phyloP scores from a whole-genome alignment of 495 filamentous ascomycete species.

The Sabuloglossum arenarium region DNA sequence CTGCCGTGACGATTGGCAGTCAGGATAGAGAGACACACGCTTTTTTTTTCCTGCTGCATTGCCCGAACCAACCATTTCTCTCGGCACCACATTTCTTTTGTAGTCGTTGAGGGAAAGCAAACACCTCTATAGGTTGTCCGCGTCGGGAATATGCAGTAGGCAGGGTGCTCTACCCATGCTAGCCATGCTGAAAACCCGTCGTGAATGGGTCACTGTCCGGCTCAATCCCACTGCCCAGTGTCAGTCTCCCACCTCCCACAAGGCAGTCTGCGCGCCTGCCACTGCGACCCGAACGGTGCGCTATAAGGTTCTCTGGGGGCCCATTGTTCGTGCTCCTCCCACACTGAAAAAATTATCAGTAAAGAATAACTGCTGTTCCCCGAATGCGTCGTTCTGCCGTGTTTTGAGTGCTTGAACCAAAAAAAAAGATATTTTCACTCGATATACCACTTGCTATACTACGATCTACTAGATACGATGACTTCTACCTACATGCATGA shows the following conservation, averaged over 20 bases:
- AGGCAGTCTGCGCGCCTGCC: neutral
- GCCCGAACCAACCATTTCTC: neutral
- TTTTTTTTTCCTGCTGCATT: neutral
- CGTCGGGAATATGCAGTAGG: neutral
- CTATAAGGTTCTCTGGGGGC: neutral
- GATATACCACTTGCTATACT: neutral
- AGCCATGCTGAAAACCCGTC: neutral
- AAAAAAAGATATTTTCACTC: neutral
- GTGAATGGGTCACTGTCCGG: neutral
- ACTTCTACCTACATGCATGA: constrained; percentile 22
- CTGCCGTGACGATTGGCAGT: neutral
- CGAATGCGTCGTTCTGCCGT: neutral
- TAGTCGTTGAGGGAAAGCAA: neutral
- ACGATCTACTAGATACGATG: neutral
- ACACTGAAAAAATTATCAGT: neutral
- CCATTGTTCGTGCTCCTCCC: neutral
- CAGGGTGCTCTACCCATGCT: neutral
- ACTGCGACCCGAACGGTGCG: neutral
- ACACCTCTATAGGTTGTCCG: neutral
- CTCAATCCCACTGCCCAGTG: neutral
- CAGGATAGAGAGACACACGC: neutral
- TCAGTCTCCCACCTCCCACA: neutral
- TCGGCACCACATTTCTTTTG: neutral
- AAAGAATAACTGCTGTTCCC: neutral
- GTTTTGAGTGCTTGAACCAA: neutral